Conservation (phyloP, 2,329 filamentous ascomycete genomes). For the Fusarium sp. region DNA sequence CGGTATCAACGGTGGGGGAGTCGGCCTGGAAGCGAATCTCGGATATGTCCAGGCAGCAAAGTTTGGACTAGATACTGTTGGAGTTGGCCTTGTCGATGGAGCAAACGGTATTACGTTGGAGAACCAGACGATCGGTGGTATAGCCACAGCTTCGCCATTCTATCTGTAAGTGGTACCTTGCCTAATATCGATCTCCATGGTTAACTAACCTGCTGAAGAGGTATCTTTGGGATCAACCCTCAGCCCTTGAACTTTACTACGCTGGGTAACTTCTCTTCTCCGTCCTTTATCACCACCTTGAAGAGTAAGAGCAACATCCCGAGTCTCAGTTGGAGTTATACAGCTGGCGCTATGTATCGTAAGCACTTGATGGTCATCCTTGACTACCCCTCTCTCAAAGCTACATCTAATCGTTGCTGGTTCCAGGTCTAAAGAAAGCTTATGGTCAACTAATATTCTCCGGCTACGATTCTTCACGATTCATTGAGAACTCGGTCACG, state of each 20-base stretch:
- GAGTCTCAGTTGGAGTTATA: conserved; percentile 1
- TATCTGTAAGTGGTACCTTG: background rate
- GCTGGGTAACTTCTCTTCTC: background rate
- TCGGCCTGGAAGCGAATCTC: background rate
- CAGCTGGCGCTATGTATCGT: background rate
- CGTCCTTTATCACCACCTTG: background rate
- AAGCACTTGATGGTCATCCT: background rate
- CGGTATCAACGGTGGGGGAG: background rate
- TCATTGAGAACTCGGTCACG: background rate
- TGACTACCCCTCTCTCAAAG: too few species aligned
- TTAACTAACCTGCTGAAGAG: background rate
- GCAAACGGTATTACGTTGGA: background rate
- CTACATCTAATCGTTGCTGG: background rate
- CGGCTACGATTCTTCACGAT: background rate
- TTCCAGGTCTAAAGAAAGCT: background rate
- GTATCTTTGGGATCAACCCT: background rate
- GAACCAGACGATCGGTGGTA: background rate
- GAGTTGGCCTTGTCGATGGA: background rate
- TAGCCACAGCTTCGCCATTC: background rate
- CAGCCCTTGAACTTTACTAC: background rate
- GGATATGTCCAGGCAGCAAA: background rate
- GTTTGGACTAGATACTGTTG: background rate
- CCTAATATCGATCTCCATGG: background rate
- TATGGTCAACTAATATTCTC: background rate
- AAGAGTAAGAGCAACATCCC: background rate